Evolutionary conservation across 2,329 filamentous ascomycete species (phyloP), one percentile per base, ranked within the genome.

Genomic region (Epichloe aotearoae): DNA sequence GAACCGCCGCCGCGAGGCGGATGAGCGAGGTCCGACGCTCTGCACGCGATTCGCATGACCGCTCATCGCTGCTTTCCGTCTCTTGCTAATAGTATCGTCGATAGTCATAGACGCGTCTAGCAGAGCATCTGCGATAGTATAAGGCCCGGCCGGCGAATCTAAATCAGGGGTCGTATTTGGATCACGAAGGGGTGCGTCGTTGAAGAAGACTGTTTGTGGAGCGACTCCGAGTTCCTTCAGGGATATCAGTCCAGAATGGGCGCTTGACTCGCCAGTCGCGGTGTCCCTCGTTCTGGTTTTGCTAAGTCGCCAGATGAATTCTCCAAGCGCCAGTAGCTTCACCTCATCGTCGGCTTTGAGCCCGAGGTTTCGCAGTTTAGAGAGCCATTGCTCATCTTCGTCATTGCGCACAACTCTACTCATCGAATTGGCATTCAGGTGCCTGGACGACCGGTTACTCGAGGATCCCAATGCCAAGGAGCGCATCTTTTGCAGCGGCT

Each of bases 331-430:
- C 37, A 97, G 71, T 2, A 98, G 70, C 65, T 98, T 97, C 62
- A 86, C 80, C 57, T 98, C 93, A 58, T 98, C 91, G 43, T 96
- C 90, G 1, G 74, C 62, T 1, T 75, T 72, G 72, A 98, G 80
- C 0, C 93, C 93, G 41, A 95, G 80, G 56, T 88, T 95, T 47
- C 86, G 80, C 46, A 98, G 69, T 56, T 88, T 85, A 14, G 79
- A 74, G n/a, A 98, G 72, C 90, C 93, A 97, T 57, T 89, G 81
- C 55, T 96, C 89, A 62, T 98, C 93, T 64, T 97, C 91, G 8
- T 95, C 89, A 57, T 90, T 95, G 61, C 82, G 90, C 1, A 77
- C 69, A 3, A 86, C 70, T 57, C 79, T 81, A 55, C 73, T 76
- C 30, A 93, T 67, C 10, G 80, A 73, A 58, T 76, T 77, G 46